Percentiles rank a stretch among this genome's conserved stretches.
Conservation (phyloP, 2,329 filamentous ascomycete species). For the Ophiostoma australiae region DNA sequence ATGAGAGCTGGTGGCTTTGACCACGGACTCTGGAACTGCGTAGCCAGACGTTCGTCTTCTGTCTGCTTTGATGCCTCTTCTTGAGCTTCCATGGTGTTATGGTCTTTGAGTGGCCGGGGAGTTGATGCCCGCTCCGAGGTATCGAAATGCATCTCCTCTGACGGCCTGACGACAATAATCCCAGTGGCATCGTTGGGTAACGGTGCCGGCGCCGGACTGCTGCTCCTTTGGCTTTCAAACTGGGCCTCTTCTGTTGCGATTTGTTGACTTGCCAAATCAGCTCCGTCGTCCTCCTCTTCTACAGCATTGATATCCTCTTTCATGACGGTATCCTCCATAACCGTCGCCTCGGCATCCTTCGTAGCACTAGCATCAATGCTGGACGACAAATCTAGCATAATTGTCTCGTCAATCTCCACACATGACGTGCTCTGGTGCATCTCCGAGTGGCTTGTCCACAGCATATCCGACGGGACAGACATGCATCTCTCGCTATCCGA, state of each 20-base stretch:
- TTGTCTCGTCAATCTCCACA: background rate
- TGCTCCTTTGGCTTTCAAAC: background rate
- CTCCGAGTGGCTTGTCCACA: background rate
- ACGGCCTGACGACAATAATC: background rate
- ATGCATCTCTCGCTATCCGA: background rate
- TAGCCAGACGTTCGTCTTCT: constrained; percentile 21
- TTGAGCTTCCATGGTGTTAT: background rate
- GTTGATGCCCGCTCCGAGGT: background rate
- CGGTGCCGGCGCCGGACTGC: background rate
- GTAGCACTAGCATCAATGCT: background rate
- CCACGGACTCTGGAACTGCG: constrained; percentile 29
- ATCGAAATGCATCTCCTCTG: background rate
- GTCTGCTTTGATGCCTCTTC: background rate
- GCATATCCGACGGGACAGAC: background rate
- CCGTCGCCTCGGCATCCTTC: background rate
- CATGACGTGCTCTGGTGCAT: background rate
- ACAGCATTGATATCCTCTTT: background rate
- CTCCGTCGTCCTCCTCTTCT: background rate
- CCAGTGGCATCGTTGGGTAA: background rate
- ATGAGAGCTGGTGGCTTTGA: background rate
- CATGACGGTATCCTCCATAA: too few relatives aligned
- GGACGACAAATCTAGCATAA: background rate
- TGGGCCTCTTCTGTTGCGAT: background rate
- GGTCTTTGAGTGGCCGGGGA: background rate
- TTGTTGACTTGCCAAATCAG: background rate